phyloP scores from a whole-genome alignment of 1,139 yeast species.

The Keqinozyma sinolaborantium region DNA sequence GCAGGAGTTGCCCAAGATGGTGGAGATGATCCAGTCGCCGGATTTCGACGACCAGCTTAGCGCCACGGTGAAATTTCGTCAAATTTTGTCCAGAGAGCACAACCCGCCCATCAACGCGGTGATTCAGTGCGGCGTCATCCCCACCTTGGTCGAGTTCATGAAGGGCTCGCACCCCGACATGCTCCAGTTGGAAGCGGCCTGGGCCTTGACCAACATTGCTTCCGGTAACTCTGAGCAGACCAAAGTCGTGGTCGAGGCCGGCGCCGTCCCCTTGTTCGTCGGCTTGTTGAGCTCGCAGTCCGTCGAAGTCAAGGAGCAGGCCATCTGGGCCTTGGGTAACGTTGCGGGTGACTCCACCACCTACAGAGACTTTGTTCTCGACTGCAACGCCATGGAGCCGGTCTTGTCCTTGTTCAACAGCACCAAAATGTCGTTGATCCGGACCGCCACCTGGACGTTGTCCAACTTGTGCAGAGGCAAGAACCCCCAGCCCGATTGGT shows the following conservation, averaged over 20 bases:
- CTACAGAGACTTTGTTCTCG: constrained; percentile 84
- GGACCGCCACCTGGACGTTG: constrained; percentile 98
- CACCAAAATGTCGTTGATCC: constrained; percentile 79
- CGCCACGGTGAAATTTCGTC: constrained; percentile 92
- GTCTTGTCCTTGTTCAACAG: constrained; percentile 75
- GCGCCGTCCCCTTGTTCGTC: constrained; percentile 91
- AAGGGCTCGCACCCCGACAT: constrained; percentile 72
- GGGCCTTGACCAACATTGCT: constrained; percentile 98
- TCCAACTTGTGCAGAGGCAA: constrained; percentile 96
- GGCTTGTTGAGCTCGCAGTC: constrained; percentile 76
- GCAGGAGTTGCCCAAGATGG: constrained; percentile 81
- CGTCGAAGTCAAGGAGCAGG: constrained; percentile 93
- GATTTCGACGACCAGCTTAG: constrained; percentile 80
- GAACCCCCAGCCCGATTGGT: constrained; percentile 96
- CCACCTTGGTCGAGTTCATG: constrained; percentile 86
- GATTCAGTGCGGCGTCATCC: constrained; percentile 89
- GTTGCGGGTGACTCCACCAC: constrained; percentile 95
- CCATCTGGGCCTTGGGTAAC: constrained; percentile 98
- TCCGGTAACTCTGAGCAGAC: constrained; percentile 94
- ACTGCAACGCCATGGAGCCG: constrained; percentile 86
- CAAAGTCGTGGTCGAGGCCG: constrained; percentile 82
- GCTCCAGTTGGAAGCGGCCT: constrained; percentile 96
- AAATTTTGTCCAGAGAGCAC: constrained; percentile 87
- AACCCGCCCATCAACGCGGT: constrained; percentile 98
- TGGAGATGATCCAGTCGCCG: constrained; percentile 72